Evolutionary conservation across 176 grass and related monocot species (phyloP), one percentile per base, ranked within the genome.

Genomic region (Ensete ventricosum): DNA sequence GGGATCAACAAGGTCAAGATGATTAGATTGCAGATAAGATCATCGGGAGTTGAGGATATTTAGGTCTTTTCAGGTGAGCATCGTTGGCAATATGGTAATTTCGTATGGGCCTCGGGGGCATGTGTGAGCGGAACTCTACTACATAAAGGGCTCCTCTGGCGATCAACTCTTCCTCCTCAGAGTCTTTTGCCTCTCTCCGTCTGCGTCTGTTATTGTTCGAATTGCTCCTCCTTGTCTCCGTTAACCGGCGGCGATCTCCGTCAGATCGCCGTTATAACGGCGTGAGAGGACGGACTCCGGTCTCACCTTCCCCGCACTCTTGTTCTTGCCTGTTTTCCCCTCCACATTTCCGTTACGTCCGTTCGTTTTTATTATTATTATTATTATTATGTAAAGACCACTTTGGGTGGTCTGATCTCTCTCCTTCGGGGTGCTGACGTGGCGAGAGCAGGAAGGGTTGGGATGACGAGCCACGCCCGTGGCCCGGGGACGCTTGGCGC

Each of bases 341-440:
- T 72, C 23, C 24, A 8, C 23, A n/a, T 51, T 19, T 9, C 73
- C 14, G 53, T 43, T 25, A 49, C 22, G 25, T 19, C 19, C 0
- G 21, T 55, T 55, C 27, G 25, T 25, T 74, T 58, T 48, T 0
- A 23, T 34, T n/a, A n/a, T 34, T 48, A 16, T 59, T 58, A 24
- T 9, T 74, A 19, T 74, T 43, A 10, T 75, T 59, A 9, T 19
- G 16, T 58, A 20, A n/a, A 52, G 20, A 52, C 10, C 9, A 9
- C 16, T 12, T 48, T 34, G 53, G 25, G 8, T 14, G 25, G 13
- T 66, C 74, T 2, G 22, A 21, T 25, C 24, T 25, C 24, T 34
- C 74, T 27, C 34, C 26, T 62, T 53, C 75, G 49, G 21, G 14
- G 60, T 26, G 52, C 64, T 79, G 63, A 79, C 77, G 63, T 69